Evolutionary conservation across 148 eudicot genomes (phyloP).

Genomic region (Rhododendron henanense): DNA sequence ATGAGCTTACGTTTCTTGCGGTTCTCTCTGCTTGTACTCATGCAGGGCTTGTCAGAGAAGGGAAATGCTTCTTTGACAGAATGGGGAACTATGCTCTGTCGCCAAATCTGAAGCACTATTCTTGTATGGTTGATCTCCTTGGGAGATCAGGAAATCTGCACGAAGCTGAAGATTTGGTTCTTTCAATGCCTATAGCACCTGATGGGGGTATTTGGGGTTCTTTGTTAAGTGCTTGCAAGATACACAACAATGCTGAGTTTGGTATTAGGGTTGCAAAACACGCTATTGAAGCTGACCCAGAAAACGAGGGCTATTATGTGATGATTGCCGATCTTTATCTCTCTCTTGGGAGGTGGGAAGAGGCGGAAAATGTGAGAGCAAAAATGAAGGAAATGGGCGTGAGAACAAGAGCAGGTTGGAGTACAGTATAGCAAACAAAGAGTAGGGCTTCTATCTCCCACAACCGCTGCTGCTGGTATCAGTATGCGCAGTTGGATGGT

Average conservation of each 20-base stretch:
- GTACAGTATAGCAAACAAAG: no score
- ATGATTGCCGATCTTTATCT: no score
- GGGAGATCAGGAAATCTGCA: slow-evolving; percentile 51
- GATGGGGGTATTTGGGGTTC: slow-evolving; percentile 77
- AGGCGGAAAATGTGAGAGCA: no score
- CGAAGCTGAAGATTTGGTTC: slow-evolving; percentile 59
- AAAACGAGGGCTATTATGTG: no score
- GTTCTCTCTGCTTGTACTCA: slow-evolving; percentile 63
- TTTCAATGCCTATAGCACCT: slow-evolving; percentile 61
- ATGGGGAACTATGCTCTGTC: slow-evolving; percentile 42
- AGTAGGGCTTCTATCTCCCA: no score
- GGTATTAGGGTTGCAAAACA: slow-evolving; percentile 13
- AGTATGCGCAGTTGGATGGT: no score
- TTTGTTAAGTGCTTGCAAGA: slow-evolving; percentile 61
- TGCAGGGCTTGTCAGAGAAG: slow-evolving; percentile 56
- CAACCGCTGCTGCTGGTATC: no score
- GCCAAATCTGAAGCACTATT: slow-evolving; percentile 60
- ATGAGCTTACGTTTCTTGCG: slow-evolving; percentile 61
- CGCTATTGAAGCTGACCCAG: no score
- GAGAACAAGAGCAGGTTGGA: no score
- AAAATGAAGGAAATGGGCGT: no score
- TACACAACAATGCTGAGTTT: slow-evolving; percentile 47
- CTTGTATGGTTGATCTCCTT: slow-evolving; percentile 68
- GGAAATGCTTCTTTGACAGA: slow-evolving; percentile 35
- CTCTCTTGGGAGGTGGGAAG: no score